Percentiles rank a stretch among this genome's conserved stretches.
Evolutionary conservation across 2,329 filamentous ascomycete species (phyloP).

Genomic region (Rhexocercosporidium sp.): DNA sequence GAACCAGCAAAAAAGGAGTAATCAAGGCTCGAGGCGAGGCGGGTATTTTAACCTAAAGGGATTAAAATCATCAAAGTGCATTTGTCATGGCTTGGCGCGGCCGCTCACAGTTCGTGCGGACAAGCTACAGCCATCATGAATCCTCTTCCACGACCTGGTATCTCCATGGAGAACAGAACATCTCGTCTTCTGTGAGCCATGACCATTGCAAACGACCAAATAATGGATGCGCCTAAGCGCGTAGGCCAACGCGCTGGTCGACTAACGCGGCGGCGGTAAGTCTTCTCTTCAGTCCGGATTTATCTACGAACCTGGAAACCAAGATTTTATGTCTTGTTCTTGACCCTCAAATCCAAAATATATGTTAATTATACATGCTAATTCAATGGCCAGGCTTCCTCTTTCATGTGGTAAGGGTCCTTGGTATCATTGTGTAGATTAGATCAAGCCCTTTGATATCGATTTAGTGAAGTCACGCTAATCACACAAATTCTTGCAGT

Average conservation of each 20-base stretch:
- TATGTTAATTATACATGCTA: background rate
- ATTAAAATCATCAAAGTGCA: background rate
- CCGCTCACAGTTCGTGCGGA: background rate
- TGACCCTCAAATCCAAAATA: background rate
- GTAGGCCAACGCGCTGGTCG: background rate
- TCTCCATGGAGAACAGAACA: background rate
- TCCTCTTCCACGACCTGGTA: background rate
- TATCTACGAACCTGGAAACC: background rate
- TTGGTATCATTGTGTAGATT: background rate
- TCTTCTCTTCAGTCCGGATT: background rate
- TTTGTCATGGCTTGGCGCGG: conserved; percentile 8
- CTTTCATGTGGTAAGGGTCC: conserved; percentile 1
- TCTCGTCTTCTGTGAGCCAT: background rate
- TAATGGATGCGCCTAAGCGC: background rate
- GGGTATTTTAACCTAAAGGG: background rate
- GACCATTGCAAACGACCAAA: background rate
- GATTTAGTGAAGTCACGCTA: background rate
- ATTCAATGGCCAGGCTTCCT: background rate
- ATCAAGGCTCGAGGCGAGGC: too few species aligned
- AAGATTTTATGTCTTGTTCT: background rate
- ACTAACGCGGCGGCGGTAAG: conserved; percentile 4
- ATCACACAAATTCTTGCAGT: background rate
- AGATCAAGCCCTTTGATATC: background rate
- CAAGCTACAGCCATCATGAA: background rate
- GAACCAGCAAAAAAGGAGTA: too few species aligned